These are phyloP conservation scores for Rhizophagus clarus DNA, from an alignment of 192 early-diverging fungal species.

Conservation along the genomic window DNA sequence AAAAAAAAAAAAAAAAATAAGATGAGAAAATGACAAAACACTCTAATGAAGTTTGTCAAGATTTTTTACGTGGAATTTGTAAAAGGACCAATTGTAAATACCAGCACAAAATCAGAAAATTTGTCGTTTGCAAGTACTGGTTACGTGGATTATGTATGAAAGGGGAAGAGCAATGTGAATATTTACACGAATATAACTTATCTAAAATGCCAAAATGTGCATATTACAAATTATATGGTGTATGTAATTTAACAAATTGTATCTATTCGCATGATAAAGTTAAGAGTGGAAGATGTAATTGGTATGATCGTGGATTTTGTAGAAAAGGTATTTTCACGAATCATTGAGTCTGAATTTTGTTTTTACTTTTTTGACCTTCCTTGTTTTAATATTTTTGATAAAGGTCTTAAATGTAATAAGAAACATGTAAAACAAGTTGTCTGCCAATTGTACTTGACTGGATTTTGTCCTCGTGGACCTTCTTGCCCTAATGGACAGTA, in stretches of 20 bases:
- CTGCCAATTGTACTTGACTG: not conserved
- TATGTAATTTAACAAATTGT: not conserved
- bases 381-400: too few species aligned
- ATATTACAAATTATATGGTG: not conserved
- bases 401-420: not conserved
- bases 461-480: not conserved
- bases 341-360: not conserved
- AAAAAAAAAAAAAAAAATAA: not conserved
- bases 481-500: not conserved
- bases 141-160: conserved; percentile 16
- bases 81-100: not conserved
- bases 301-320: not conserved
- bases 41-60: not conserved
- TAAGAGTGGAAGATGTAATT: not conserved
- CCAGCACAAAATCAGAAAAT: not conserved
- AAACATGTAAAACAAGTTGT: conserved; percentile 12
- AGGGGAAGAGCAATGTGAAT: conserved; percentile 11
- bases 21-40: not conserved
- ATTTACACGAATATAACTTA: conserved; percentile 13
- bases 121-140: conserved; percentile 6
- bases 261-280: not conserved
- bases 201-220: conserved; percentile 3
- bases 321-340: not conserved
- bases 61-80: not conserved
- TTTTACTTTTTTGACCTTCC: too few species aligned